A percentile compares a stretch with the other conserved stretches of the same genome.
These are phyloP conservation scores for Pleurotus giganteus DNA, from an alignment of 768 basidiomycete genomes.

Conservation along the genomic window DNA sequence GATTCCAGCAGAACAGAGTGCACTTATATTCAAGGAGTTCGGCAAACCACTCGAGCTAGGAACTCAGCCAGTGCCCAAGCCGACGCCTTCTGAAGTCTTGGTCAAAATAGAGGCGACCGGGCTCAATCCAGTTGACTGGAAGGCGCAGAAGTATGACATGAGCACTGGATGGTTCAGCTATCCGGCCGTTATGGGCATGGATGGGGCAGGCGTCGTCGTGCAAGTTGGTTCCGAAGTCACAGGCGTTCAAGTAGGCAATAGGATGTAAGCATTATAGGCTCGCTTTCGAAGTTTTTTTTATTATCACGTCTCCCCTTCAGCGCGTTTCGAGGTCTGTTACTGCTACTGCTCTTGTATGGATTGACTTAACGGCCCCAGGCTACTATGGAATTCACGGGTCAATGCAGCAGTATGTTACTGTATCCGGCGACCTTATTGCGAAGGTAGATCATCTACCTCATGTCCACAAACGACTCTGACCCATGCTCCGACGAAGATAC, in stretches of 20 bases:
- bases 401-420: slow-evolving; percentile 46
- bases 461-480: slow-evolving; percentile 12
- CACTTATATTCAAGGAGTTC: neutral
- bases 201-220: slow-evolving; percentile 51
- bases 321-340: slow-evolving; percentile 10
- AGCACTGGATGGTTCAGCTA: slow-evolving; percentile 34
- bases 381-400: slow-evolving; percentile 33
- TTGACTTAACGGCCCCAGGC: slow-evolving; percentile 32
- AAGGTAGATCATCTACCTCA: slow-evolving; percentile 27
- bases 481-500: slow-evolving; percentile 32
- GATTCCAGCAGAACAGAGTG: neutral
- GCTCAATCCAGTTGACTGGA: slow-evolving; percentile 55
- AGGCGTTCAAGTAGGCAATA: slow-evolving; percentile 47
- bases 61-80: slow-evolving; percentile 32
- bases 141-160: slow-evolving; percentile 35
- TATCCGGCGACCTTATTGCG: slow-evolving; percentile 34
- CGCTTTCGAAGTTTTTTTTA: neutral
- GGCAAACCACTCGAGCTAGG: slow-evolving; percentile 26
- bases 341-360: slow-evolving; percentile 4
- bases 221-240: slow-evolving; percentile 51
- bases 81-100: slow-evolving; percentile 47
- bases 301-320: slow-evolving; percentile 3
- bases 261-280: slow-evolving; percentile 40
- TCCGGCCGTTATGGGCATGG: slow-evolving; percentile 46
- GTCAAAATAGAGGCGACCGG: slow-evolving; percentile 45